Evolutionary conservation across 495 filamentous ascomycete species (phyloP).

Genomic region (Platismatia glauca): DNA sequence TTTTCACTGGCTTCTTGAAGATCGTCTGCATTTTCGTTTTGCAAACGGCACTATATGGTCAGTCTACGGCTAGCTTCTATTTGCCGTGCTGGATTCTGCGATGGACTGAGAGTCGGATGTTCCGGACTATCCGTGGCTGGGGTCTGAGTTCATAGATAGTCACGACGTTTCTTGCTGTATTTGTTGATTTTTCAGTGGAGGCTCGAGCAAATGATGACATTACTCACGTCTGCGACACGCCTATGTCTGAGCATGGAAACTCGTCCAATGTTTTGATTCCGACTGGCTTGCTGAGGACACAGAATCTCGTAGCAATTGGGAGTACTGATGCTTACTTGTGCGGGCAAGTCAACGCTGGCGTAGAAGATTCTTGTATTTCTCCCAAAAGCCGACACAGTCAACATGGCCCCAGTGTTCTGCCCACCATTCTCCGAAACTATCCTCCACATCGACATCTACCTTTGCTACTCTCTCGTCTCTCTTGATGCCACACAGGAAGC

Average conservation of each 20-base stretch:
- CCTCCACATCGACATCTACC: constrained; percentile 69
- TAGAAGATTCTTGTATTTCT: constrained; percentile 56
- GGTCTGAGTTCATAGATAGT: neutral
- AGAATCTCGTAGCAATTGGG: neutral
- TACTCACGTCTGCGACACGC: neutral
- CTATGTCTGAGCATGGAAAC: neutral
- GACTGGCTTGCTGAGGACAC: neutral
- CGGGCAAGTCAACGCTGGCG: constrained; percentile 46
- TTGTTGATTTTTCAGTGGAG: neutral
- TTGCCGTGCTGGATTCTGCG: neutral
- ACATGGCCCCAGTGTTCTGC: constrained; percentile 79
- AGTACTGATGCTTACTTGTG: neutral
- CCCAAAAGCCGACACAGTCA: constrained; percentile 78
- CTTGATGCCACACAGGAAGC: constrained; percentile 80
- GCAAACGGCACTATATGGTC: neutral
- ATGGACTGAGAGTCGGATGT: neutral
- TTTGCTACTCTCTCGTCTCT: constrained; percentile 70
- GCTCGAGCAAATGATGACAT: neutral
- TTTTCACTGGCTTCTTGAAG: neutral
- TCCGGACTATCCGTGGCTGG: neutral
- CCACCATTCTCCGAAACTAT: constrained; percentile 96
- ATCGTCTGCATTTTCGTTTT: neutral
- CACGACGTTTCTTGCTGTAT: neutral
- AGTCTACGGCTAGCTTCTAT: neutral
- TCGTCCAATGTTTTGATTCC: neutral